Evolutionary conservation across 2,329 filamentous ascomycete species (phyloP).

Genomic region (Neoscytalidium dimidiatum): DNA sequence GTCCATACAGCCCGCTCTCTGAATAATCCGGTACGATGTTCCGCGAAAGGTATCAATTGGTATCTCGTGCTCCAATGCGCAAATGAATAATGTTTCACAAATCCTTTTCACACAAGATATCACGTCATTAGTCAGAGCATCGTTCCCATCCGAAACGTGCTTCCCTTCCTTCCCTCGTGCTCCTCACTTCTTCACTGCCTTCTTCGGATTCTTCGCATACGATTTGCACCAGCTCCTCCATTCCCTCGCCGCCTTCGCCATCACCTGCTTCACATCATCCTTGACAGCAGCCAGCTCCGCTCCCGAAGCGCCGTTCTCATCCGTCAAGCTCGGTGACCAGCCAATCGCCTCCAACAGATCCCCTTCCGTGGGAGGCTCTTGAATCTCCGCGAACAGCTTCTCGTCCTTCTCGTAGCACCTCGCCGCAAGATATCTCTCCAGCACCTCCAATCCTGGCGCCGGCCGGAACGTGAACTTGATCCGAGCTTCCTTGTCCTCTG

Average conservation of each 20-base stretch:
- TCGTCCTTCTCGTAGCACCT: slow-evolving; percentile 40
- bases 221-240: slow-evolving; percentile 43
- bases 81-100: too few relatives aligned
- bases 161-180: neutral
- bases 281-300: slow-evolving; percentile 45
- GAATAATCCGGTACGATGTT: too few relatives aligned
- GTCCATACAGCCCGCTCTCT: too few relatives aligned
- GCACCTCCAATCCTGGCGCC: slow-evolving; percentile 36
- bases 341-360: slow-evolving; percentile 46
- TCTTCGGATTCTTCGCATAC: slow-evolving; percentile 42
- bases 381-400: slow-evolving; percentile 36
- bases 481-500: slow-evolving; percentile 27
- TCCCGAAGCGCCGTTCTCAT: slow-evolving; percentile 19
- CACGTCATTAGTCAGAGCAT: too few relatives aligned
- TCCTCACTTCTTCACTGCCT: slow-evolving; percentile 40
- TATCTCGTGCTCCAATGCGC: too few relatives aligned
- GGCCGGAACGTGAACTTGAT: slow-evolving; percentile 41
- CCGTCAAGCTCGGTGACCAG: slow-evolving; percentile 39
- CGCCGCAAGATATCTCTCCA: slow-evolving; percentile 42
- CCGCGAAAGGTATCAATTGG: too few relatives aligned
- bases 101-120: too few relatives aligned
- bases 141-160: neutral
- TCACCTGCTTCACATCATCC: slow-evolving; percentile 42
- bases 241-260: slow-evolving; percentile 43
- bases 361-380: slow-evolving; percentile 34